phyloP scores from a whole-genome alignment of 2,329 filamentous ascomycete species.

The Colletotrichum spaethianum region DNA sequence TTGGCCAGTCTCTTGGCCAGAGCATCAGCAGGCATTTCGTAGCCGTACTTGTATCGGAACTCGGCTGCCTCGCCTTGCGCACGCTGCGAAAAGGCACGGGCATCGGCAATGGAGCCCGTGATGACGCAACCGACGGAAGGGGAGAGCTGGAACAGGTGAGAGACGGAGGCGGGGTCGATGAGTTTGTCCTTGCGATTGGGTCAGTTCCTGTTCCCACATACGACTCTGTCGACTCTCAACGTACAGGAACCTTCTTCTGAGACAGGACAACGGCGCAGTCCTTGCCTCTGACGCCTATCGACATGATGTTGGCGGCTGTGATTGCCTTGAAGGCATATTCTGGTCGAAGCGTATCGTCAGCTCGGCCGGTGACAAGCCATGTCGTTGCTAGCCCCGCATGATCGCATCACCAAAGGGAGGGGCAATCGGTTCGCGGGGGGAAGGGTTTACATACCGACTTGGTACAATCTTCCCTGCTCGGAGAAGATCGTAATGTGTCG shows the following conservation, averaged over 20 bases:
- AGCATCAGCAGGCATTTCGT: conserved; percentile 99
- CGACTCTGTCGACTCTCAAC: conserved; percentile 53
- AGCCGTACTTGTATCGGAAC: conserved; percentile 98
- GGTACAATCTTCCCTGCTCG: conserved; percentile 96
- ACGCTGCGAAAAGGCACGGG: conserved; percentile 90
- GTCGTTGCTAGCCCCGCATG: conserved; percentile 30
- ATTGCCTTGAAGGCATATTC: conserved; percentile 99
- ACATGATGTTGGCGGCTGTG: conserved; percentile 99
- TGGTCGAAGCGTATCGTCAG: conserved; percentile 58
- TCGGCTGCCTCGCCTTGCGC: conserved; percentile 96
- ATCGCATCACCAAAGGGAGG: conserved; percentile 39
- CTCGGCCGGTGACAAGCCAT: conserved; percentile 19
- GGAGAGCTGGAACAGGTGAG: conserved; percentile 97
- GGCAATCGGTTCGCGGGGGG: conserved; percentile 25
- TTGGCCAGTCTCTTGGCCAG: conserved; percentile 97
- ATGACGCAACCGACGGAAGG: conserved; percentile 98
- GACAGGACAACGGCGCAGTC: conserved; percentile 97
- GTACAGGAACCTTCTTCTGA: conserved; percentile 99
- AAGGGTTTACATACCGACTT: conserved; percentile 86
- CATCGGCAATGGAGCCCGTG: conserved; percentile 98
- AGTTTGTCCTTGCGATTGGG: conserved; percentile 85
- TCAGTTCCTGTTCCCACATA: conserved; percentile 50
- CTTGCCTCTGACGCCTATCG: conserved; percentile 95
- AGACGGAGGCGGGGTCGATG: conserved; percentile 96
- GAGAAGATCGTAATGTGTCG: conserved; percentile 99